Percentiles rank a stretch among this genome's conserved stretches.
Conservation (phyloP, 768 basidiomycete genomes). For the Leccinum uliginosum region DNA sequence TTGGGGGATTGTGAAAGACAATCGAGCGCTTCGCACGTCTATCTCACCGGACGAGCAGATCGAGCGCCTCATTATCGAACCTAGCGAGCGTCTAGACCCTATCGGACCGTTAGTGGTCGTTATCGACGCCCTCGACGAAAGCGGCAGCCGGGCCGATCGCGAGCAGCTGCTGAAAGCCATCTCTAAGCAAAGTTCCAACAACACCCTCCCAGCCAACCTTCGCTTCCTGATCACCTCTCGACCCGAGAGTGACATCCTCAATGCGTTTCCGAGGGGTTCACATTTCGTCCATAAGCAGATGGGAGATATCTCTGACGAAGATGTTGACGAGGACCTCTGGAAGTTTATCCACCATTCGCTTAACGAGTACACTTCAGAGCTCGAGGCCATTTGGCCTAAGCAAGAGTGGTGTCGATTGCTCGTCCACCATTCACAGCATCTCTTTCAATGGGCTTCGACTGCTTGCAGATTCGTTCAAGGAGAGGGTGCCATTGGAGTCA, state of each 20-base stretch:
- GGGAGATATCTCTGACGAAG: neutral
- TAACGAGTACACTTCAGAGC: neutral
- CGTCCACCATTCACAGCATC: neutral
- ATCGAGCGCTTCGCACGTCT: neutral
- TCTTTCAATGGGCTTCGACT: neutral
- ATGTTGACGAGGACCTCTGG: neutral
- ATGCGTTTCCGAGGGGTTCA: neutral
- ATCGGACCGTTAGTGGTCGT: neutral
- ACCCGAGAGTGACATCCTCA: neutral
- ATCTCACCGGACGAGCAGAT: neutral
- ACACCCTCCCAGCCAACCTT: neutral
- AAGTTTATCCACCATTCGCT: neutral
- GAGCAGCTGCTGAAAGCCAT: neutral
- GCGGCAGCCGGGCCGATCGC: neutral
- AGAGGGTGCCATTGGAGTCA: neutral
- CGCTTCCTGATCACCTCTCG: neutral
- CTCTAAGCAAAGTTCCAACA: neutral
- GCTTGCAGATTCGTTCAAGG: neutral
- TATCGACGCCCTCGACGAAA: neutral
- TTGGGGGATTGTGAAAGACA: neutral
- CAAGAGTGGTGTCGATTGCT: neutral
- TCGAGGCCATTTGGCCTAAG: neutral
- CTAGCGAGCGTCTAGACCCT: rapidly evolving
- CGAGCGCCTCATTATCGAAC: neutral
- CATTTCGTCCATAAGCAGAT: neutral